Evolutionary conservation across 2,329 filamentous ascomycete genomes (phyloP).

Genomic region (Sporothrix variecibatus): DNA sequence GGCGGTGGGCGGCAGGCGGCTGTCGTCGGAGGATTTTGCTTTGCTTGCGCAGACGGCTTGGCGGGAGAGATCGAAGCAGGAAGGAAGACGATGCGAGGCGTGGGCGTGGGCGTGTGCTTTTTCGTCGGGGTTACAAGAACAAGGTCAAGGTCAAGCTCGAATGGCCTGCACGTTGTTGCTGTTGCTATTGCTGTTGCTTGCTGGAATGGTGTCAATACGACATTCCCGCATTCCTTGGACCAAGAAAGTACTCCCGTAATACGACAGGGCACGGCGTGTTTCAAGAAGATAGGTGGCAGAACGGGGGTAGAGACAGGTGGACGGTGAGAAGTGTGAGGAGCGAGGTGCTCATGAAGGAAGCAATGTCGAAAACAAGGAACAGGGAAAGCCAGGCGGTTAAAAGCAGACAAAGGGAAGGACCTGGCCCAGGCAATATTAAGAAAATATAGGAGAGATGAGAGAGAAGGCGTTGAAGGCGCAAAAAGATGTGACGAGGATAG

Average conservation of each 20-base stretch:
- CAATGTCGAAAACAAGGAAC: background rate
- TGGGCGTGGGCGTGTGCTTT: conserved; percentile 12
- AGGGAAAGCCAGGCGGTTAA: conserved; percentile 10
- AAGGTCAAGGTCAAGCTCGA: background rate
- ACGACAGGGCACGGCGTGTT: conserved; percentile 21
- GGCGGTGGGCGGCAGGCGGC: background rate
- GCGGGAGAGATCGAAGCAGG: background rate
- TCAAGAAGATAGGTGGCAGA: conserved; percentile 19
- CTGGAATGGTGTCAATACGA: conserved; percentile 24
- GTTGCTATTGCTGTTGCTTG: background rate
- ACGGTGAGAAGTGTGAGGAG: background rate
- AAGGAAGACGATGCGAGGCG: background rate
- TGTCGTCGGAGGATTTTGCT: conserved; percentile 6
- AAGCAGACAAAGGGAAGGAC: conserved; percentile 6
- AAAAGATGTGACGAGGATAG: background rate
- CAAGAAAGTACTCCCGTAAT: background rate
- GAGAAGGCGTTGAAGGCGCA: background rate
- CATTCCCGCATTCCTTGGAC: conserved; percentile 22
- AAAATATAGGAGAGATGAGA: background rate
- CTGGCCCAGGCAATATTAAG: conserved; percentile 7
- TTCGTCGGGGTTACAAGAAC: background rate
- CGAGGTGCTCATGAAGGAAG: background rate
- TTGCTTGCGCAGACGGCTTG: conserved; percentile 11
- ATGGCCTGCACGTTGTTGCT: conserved; percentile 4
- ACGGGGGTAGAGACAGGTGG: background rate